Conservation (phyloP, 129 eudicot genomes). For the Logfia minima region DNA sequence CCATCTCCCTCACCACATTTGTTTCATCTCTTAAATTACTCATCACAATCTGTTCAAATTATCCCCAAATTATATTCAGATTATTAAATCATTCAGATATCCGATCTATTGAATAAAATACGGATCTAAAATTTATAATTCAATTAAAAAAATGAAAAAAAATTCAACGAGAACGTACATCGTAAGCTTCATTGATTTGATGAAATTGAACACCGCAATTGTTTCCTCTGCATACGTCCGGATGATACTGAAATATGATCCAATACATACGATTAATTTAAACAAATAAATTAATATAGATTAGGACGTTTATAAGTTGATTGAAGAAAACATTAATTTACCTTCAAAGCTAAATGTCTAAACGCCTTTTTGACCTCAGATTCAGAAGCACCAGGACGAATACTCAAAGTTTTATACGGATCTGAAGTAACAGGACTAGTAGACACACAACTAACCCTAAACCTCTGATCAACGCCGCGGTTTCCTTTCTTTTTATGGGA, state of each 20-base stretch:
- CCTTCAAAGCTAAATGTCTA: slow-evolving; percentile 84
- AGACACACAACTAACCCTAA: slow-evolving; percentile 47
- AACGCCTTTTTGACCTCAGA: slow-evolving; percentile 89
- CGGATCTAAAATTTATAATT: neutral
- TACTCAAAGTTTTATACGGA: slow-evolving; percentile 73
- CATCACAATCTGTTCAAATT: slow-evolving; percentile 60
- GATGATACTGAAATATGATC: slow-evolving; percentile 71
- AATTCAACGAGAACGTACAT: slow-evolving; percentile 43
- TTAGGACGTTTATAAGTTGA: neutral
- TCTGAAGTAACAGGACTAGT: slow-evolving; percentile 40
- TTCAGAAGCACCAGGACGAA: slow-evolving; percentile 78
- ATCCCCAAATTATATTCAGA: slow-evolving; percentile 1
- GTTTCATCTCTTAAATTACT: slow-evolving; percentile 49
- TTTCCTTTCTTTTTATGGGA: slow-evolving; percentile 25
- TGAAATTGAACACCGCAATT: slow-evolving; percentile 66
- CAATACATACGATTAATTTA: neutral
- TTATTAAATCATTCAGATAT: neutral
- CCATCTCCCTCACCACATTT: slow-evolving; percentile 22
- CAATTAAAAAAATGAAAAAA: neutral
- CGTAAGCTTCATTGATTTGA: slow-evolving; percentile 80
- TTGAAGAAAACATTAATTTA: slow-evolving; percentile 4
- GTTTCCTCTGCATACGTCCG: slow-evolving; percentile 84
- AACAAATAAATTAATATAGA: neutral
- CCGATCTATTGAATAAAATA: too few species aligned
- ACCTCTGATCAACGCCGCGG: slow-evolving; percentile 24